Percentiles rank a stretch among this genome's conserved stretches.
Evolutionary conservation across 1,139 yeast genomes (phyloP).

Genomic region (Candida freyschussii): DNA sequence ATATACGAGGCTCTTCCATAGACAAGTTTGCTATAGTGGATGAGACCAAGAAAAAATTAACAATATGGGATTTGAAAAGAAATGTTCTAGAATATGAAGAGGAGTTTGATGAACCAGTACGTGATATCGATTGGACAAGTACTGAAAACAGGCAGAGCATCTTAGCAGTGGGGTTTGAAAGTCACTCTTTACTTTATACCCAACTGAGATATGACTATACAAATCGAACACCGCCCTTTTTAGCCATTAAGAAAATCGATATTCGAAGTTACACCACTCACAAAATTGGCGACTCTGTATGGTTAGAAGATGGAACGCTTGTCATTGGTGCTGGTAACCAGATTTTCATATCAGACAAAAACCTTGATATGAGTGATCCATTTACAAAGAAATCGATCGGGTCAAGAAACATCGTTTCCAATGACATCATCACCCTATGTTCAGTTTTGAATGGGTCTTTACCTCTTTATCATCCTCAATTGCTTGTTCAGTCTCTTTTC

Average conservation of each 20-base stretch:
- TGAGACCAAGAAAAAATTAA: conserved; percentile 42
- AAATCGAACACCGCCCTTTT: conserved; percentile 70
- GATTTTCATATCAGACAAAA: conserved; percentile 73
- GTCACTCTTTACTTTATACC: conserved; percentile 62
- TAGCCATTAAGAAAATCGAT: conserved; percentile 69
- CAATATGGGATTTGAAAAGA: conserved; percentile 73
- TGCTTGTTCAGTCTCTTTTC: conserved; percentile 71
- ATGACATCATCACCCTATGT: conserved; percentile 60
- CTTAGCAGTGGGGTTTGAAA: conserved; percentile 70
- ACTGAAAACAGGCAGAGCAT: conserved; percentile 67
- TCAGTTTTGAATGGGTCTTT: conserved; percentile 81
- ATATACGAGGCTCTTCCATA: conserved; percentile 69
- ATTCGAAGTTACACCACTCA: conserved; percentile 70
- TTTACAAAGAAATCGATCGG: conserved; percentile 44
- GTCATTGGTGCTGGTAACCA: conserved; percentile 91
- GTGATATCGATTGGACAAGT: conserved; percentile 64
- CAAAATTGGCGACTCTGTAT: conserved; percentile 79
- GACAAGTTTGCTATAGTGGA: conserved; percentile 71
- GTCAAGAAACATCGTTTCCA: conserved; percentile 40
- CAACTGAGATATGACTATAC: conserved; percentile 89
- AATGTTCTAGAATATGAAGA: conserved; percentile 63
- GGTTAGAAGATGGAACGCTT: conserved; percentile 75
- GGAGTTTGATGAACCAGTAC: conserved; percentile 29
- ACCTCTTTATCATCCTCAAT: conserved; percentile 90
- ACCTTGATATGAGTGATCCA: conserved; percentile 51